These are phyloP conservation scores for Coemansia sp. DNA, from an alignment of 192 early-diverging fungal genomes.

Conservation along the genomic window DNA sequence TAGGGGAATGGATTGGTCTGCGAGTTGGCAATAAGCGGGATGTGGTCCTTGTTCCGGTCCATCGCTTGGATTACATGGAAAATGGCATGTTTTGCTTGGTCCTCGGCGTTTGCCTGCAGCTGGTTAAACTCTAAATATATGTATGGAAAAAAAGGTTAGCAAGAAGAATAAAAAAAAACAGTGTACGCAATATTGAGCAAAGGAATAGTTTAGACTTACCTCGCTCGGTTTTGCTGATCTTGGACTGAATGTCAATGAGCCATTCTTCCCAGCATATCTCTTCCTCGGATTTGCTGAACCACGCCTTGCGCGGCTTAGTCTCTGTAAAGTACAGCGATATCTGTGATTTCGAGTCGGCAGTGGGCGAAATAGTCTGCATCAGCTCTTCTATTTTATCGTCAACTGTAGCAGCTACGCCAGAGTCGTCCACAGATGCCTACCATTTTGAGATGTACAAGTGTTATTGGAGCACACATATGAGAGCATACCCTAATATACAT, in stretches of 20 bases:
- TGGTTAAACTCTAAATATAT: constrained; percentile 14
- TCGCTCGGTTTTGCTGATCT: constrained; percentile 12
- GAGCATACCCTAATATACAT: no score
- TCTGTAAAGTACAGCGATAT: constrained; percentile 49
- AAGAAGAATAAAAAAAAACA: neutral
- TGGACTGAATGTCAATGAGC: constrained; percentile 22
- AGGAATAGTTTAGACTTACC: neutral
- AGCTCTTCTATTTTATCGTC: constrained; percentile 38
- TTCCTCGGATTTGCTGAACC: constrained; percentile 54
- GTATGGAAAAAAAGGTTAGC: neutral
- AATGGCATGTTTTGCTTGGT: constrained; percentile 35
- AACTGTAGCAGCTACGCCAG: constrained; percentile 18
- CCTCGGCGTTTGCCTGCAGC: constrained; percentile 23
- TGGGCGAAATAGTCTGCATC: constrained; percentile 33
- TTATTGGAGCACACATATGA: neutral
- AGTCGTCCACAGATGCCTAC: constrained; percentile 44
- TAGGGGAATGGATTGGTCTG: constrained; percentile 48
- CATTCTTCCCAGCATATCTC: constrained; percentile 57
- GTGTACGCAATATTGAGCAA: no score
- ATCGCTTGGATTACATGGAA: constrained; percentile 36
- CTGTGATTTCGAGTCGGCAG: constrained; percentile 29
- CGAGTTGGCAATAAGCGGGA: constrained; percentile 41
- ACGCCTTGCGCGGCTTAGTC: constrained; percentile 40
- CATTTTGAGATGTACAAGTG: neutral
- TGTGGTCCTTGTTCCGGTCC: constrained; percentile 51